Evolutionary conservation across 768 basidiomycete species (phyloP).

Genomic region (Mycena belliarum): DNA sequence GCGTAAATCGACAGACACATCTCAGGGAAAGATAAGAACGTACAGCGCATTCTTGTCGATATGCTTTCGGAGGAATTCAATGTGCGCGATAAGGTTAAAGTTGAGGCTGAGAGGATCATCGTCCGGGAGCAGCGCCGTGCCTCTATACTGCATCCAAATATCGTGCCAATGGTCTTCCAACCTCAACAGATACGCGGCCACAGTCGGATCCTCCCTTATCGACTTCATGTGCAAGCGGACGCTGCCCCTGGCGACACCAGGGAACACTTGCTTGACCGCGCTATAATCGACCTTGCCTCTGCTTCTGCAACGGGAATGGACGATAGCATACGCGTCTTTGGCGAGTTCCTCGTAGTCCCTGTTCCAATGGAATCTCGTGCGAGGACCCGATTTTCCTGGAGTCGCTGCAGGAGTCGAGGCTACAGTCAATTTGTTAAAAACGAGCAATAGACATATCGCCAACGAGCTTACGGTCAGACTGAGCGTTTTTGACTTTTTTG

Average conservation of each 20-base stretch:
- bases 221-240: conserved; percentile 68
- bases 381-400: conserved; percentile 36
- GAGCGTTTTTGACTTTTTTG: conserved; percentile 30
- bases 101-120: conserved; percentile 65
- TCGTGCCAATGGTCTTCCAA: conserved; percentile 83
- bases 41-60: conserved; percentile 88
- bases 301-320: conserved; percentile 73
- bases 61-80: conserved; percentile 77
- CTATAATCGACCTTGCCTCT: conserved; percentile 65
- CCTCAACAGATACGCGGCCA: conserved; percentile 73
- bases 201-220: conserved; percentile 61
- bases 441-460: no score
- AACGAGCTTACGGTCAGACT: conserved; percentile 29
- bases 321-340: conserved; percentile 80
- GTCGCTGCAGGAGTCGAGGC: conserved; percentile 25
- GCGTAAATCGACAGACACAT: conserved; percentile 16
- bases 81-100: conserved; percentile 80
- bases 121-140: conserved; percentile 69
- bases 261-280: conserved; percentile 79
- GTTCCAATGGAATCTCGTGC: conserved; percentile 82
- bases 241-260: conserved; percentile 68
- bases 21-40: conserved; percentile 32
- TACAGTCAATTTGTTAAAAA: not conserved
- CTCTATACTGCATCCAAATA: conserved; percentile 72
- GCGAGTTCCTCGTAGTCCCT: conserved; percentile 86